Evolutionary conservation across 2,329 filamentous ascomycete genomes (phyloP).

Genomic region (Xylaria sp.): DNA sequence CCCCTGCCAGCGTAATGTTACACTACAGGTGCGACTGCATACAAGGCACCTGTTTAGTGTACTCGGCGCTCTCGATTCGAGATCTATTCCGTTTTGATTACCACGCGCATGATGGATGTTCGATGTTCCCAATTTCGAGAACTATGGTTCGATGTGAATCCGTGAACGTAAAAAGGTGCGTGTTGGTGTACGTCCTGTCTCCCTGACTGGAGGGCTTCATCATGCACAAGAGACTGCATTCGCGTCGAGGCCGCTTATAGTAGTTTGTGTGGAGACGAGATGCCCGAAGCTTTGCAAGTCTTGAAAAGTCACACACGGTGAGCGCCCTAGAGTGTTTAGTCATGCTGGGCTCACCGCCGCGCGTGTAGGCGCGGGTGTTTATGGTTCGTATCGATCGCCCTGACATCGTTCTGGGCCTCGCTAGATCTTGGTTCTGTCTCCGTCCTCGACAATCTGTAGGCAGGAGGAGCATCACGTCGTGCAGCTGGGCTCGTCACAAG

Average conservation of each 20-base stretch:
- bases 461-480: background rate
- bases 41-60: slow-evolving; percentile 23
- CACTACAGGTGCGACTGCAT: slow-evolving; percentile 33
- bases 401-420: slow-evolving; percentile 17
- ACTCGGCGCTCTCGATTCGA: slow-evolving; percentile 30
- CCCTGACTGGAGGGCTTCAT: background rate
- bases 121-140: background rate
- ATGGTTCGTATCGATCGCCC: slow-evolving; percentile 17
- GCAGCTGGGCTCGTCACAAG: background rate
- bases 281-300: slow-evolving; percentile 5
- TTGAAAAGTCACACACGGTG: slow-evolving; percentile 22
- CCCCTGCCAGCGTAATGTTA: slow-evolving; percentile 32
- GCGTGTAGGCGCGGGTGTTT: slow-evolving; percentile 18
- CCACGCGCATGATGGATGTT: slow-evolving; percentile 33
- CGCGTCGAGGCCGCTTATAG: slow-evolving; percentile 10
- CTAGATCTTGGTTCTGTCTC: slow-evolving; percentile 19
- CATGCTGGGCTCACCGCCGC: slow-evolving; percentile 23
- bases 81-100: slow-evolving; percentile 35
- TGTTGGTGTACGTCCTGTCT: background rate
- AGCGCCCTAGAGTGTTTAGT: background rate
- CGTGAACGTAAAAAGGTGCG: background rate
- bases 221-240: background rate
- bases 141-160: slow-evolving; percentile 11
- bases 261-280: background rate
- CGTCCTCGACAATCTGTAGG: background rate